phyloP scores from a whole-genome alignment of 108 stramenopile species.

The Chaetoceros muelleri region DNA sequence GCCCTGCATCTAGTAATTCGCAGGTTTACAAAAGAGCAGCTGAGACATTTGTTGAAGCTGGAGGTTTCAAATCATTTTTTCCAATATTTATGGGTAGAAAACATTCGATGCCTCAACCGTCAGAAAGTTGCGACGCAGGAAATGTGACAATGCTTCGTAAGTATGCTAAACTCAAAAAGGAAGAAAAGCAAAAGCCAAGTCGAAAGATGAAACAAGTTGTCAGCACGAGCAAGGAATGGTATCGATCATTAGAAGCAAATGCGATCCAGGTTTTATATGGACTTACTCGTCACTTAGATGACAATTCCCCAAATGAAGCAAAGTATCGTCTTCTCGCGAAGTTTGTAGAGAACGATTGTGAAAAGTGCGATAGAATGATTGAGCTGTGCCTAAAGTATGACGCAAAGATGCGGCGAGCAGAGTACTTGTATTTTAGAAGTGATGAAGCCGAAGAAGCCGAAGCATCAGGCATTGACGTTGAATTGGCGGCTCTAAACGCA shows the following conservation, averaged over 20 bases:
- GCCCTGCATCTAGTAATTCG: slow-evolving; percentile 4
- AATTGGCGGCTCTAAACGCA: slow-evolving; percentile 56
- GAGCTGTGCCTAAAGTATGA: slow-evolving; percentile 63
- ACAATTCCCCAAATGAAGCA: slow-evolving; percentile 52
- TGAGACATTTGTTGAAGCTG: slow-evolving; percentile 49
- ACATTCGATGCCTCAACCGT: slow-evolving; percentile 43
- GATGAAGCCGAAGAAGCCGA: slow-evolving; percentile 39
- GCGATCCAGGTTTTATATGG: slow-evolving; percentile 49
- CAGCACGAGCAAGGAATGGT: slow-evolving; percentile 41
- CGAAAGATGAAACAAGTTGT: slow-evolving; percentile 20
- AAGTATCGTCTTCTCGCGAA: slow-evolving; percentile 53
- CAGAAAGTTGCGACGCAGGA: slow-evolving; percentile 29
- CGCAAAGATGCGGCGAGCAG: slow-evolving; percentile 51
- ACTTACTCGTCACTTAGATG: slow-evolving; percentile 43
- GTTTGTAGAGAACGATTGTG: slow-evolving; percentile 60
- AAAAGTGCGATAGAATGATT: slow-evolving; percentile 67
- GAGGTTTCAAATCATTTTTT: slow-evolving; percentile 58
- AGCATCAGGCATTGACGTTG: slow-evolving; percentile 23
- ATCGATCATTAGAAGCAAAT: slow-evolving; percentile 34
- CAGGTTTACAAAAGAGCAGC: slow-evolving; percentile 36
- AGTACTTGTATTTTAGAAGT: slow-evolving; percentile 54
- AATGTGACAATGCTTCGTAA: neutral
- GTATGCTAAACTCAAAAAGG: neutral
- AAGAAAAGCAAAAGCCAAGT: slow-evolving; percentile 4
- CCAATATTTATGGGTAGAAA: slow-evolving; percentile 53